Base-by-base conservation (phyloP, 2,329 filamentous ascomycete species). In the Botrytis squamosa region DNA sequence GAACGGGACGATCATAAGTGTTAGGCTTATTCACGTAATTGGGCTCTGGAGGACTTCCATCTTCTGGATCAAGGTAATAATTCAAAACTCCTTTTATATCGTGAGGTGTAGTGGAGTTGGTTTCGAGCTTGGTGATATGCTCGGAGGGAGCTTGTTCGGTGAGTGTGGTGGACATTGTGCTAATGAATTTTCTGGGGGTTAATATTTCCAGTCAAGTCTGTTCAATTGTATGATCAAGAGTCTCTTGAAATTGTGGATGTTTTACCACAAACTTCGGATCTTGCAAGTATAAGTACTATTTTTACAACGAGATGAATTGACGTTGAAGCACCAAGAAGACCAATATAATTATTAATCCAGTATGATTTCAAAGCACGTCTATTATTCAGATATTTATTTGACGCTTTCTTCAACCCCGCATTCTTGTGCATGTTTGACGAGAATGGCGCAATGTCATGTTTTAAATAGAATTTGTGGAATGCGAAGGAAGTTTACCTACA, bases 21-120 rank as follows among this genome's bases (percentile, higher is more conserved):
- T 25, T 63, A 40, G 72, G 71, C 3, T 70, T 69, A 49, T n/a
- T 63, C 16, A 75, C 68, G 62, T 75, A 75, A 62, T 64, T 74
- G 14, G 75, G 74, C 44, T 65, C 71, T 49, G 77, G 76, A 7
- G 74, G 73, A 38, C 73, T 75, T 8, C 77, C 77, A 74, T 78
- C 77, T 60, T 71, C 75, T 20, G 73, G 60, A 18, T 73, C 69
- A n/a, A 76, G 73, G 68, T 66, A 76, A 65, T 76, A 78, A 44
- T 77, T 75, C 29, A 78, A 64, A 8, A 46, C 64, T 25, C 74
- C 59, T 22, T 42, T 62, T 6, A 78, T 57, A 64, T 78, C 62
- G 22, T 75, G 75, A 16, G 75, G 73, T 33, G 44, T 29, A 38
- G 52, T 29, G 20, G 49, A 5, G 6, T 20, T 44, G 10, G 63